Base-by-base conservation (phyloP, 345 rosid genomes). In the Linum lewisii region DNA sequence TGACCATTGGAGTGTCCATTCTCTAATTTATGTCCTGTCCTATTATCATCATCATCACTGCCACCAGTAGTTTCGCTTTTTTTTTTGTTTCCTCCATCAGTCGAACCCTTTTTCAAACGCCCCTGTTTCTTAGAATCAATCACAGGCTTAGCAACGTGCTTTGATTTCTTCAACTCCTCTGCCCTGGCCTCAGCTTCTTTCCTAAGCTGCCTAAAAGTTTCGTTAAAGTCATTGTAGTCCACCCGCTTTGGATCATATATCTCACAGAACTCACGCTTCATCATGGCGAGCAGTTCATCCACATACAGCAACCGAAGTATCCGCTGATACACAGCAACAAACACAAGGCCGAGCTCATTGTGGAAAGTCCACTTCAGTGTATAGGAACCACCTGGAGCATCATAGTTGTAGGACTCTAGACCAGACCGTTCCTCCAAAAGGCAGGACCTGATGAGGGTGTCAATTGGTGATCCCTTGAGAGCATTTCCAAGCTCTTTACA, bases 361-460 rank as follows among this genome's bases (percentile, higher is more conserved):
- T 90, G 91, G 69, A 93, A 93, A 20, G 96, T 85, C 99, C 97
- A 90, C 65, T 90, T 89, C 70, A 93, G 92, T 63, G 96, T 93
- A 66, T 93, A 90, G 21, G 95, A 69, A 32, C 89, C 86, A 55
- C 97, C 94, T 0, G 91, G 82, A 60, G 81, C 86, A 70, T 85
- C 96, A 45, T 89, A 82, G 59, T 82, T 84, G 57, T 66, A 93
- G 0, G 84, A 87, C 5, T 84, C 77, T 9, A 77, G 80, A 2
- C 99, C 99, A 1, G 99, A 93, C 52, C 97, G 88, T 61, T 93
- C 99, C 88, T 93, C 97, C 75, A 93, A 78, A 10, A 93, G 92
- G 59, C 96, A 93, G 4, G 97, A 93, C 7, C 95, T 71, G 66
- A 93, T 93, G 76, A 93, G 67, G 54, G 97, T 79, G 52, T 93